These are phyloP conservation scores for Sphagnum magellanicum DNA, from an alignment of 228 moss, liverwort and hornwort species.

Conservation along the genomic window DNA sequence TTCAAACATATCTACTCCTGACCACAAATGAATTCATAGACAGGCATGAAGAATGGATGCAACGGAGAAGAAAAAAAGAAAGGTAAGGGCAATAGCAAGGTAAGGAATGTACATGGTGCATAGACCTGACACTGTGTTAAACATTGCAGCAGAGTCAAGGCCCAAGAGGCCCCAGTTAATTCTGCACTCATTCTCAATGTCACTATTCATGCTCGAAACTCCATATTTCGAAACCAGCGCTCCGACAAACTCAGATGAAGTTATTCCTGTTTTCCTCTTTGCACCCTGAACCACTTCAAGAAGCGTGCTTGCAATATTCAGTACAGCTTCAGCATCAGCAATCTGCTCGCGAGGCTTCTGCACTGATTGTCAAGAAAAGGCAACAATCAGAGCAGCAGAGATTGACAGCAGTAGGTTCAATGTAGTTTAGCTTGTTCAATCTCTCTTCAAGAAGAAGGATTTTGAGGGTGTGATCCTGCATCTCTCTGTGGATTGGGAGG, in stretches of 20 bases:
- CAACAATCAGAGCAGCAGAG: too few relatives aligned
- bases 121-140: slow-evolving; percentile 46
- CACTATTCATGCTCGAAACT: slow-evolving; percentile 1
- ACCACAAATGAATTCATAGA: too few relatives aligned
- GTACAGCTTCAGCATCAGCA: slow-evolving; percentile 61
- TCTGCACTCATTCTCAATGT: slow-evolving; percentile 6
- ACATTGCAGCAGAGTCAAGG: slow-evolving; percentile 26
- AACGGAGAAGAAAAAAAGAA: too few relatives aligned
- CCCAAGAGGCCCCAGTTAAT: slow-evolving; percentile 70
- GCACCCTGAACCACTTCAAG: slow-evolving; percentile 42
- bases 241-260: slow-evolving; percentile 49
- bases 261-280: slow-evolving; percentile 37
- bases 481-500: neutral
- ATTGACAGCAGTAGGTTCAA: too few relatives aligned
- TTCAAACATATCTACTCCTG: too few relatives aligned
- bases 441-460: too few relatives aligned
- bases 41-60: too few relatives aligned
- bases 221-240: slow-evolving; percentile 49
- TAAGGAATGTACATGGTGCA: slow-evolving; percentile 55
- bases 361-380: slow-evolving; percentile 19
- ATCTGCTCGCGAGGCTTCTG: slow-evolving; percentile 70
- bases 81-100: too few relatives aligned
- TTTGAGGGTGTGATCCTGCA: neutral
- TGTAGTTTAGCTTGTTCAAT: neutral
- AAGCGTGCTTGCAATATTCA: slow-evolving; percentile 44